These are phyloP conservation scores for Raffaelea albimanens DNA, from an alignment of 2,329 filamentous ascomycete genomes.

Conservation along the genomic window DNA sequence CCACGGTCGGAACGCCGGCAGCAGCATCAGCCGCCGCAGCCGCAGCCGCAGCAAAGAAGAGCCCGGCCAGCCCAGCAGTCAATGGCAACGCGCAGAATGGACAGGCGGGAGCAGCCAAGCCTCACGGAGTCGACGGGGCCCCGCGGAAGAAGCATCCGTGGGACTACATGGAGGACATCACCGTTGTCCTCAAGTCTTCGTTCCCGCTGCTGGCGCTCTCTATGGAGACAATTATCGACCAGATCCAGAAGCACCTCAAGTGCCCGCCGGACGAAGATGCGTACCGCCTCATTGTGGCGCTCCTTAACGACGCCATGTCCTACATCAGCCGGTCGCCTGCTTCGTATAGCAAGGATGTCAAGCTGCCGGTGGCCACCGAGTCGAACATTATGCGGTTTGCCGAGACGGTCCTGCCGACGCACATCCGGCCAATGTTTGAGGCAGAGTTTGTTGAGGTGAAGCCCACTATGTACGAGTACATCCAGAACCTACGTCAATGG, in stretches of 20 bases:
- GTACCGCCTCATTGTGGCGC: conserved; percentile 90
- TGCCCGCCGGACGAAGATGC: conserved; percentile 97
- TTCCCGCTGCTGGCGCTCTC: conserved; percentile 92
- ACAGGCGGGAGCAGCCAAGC: conserved; percentile 23
- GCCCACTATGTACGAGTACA: conserved; percentile 97
- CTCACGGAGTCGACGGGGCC: too few relatives aligned
- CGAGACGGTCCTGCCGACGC: conserved; percentile 85
- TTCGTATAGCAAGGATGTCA: conserved; percentile 83
- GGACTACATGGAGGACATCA: conserved; percentile 94
- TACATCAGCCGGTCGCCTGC: conserved; percentile 83
- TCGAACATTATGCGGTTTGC: conserved; percentile 95
- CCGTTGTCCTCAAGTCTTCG: conserved; percentile 89
- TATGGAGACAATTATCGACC: conserved; percentile 99
- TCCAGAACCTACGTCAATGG: conserved; percentile 92
- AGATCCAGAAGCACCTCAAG: conserved; percentile 98
- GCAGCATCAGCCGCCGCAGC: conserved; percentile 14
- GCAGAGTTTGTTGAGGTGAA: conserved; percentile 93
- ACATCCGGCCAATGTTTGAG: conserved; percentile 95
- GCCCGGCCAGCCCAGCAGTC: neutral
- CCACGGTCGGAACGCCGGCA: conserved; percentile 10
- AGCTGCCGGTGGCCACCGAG: conserved; percentile 82
- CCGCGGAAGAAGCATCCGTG: conserved; percentile 70
- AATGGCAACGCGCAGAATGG: neutral
- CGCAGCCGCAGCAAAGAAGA: conserved; percentile 10
- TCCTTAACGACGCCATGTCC: conserved; percentile 89